phyloP scores from a whole-genome alignment of 371 early-diverging fungal genomes.

The Rhizopus delemar region DNA sequence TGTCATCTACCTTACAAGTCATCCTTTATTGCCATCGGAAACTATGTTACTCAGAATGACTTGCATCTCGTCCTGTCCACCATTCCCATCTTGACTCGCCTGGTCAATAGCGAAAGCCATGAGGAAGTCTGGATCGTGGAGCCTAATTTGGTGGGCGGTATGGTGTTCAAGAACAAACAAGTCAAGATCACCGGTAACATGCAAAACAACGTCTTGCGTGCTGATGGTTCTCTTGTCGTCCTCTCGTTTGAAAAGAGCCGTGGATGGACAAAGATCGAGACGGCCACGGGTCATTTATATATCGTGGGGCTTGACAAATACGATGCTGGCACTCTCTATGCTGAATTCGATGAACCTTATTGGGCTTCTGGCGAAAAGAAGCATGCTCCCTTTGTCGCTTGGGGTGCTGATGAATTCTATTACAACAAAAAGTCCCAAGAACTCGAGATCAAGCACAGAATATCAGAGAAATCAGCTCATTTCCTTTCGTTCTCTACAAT shows the following conservation, averaged over 20 bases:
- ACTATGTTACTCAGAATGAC: slow-evolving; percentile 58
- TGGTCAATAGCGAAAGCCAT: slow-evolving; percentile 21
- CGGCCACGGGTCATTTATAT: slow-evolving; percentile 38
- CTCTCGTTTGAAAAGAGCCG: slow-evolving; percentile 47
- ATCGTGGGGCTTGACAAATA: slow-evolving; percentile 45
- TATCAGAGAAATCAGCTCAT: slow-evolving; percentile 24
- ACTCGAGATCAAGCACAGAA: slow-evolving; percentile 39
- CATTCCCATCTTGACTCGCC: slow-evolving; percentile 64
- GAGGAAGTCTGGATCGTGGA: slow-evolving; percentile 76
- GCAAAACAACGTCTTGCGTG: slow-evolving; percentile 37
- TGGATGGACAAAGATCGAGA: slow-evolving; percentile 57
- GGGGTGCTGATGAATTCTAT: slow-evolving; percentile 52
- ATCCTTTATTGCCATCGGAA: slow-evolving; percentile 69
- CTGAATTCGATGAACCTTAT: slow-evolving; percentile 57
- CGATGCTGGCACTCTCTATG: slow-evolving; percentile 57
- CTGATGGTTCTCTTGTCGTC: slow-evolving; percentile 40
- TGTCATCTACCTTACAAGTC: slow-evolving; percentile 64
- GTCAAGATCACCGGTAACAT: slow-evolving; percentile 44
- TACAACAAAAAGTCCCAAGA: slow-evolving; percentile 25
- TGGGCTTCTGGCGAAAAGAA: slow-evolving; percentile 43
- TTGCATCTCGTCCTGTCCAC: slow-evolving; percentile 63
- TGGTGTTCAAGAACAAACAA: slow-evolving; percentile 62
- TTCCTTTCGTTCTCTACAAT: slow-evolving; percentile 33
- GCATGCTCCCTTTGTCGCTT: slow-evolving; percentile 41
- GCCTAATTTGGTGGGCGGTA: slow-evolving; percentile 54